Base-by-base conservation (phyloP, 768 basidiomycete species). In the Suillus spraguei region DNA sequence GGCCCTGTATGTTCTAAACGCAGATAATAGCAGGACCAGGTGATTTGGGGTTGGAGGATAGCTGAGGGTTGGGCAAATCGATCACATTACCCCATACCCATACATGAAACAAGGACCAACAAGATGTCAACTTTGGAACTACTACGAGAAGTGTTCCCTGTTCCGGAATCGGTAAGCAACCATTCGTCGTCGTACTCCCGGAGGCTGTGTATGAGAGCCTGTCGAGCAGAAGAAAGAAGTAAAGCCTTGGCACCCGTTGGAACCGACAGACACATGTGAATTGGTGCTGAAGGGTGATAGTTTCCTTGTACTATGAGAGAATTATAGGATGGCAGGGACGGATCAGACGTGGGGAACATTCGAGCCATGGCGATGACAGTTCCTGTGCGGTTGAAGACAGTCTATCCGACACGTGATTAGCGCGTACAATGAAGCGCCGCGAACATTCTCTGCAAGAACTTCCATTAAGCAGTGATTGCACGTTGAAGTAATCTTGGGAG, bases 251-350 rank as follows among this genome's bases (percentile, higher is more conserved):
- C 70, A 38, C 65, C 67, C 13, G 76, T 69, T 24, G 79, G 72
- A 10, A 69, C 61, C 0, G 90, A 89, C 35, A 90, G 72, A 44
- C 84, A 81, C 41, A 92, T 78, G 65, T 90, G 86, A 55, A 94
- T 77, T 4, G 90, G 90, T 6, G 90, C 87, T 4, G 92, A 88
- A 22, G 88, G 74, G 59, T 85, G 87, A 70, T 86, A 89, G 0
- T 77, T 63, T 1, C 92, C 92, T 32, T 83, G 79, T 38, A 93
- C 74, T 14, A 93, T 77, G n/a, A 92, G 71, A 5, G 85, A 81
- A 20, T 72, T 75, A 75, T 86, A 90, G 2, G 66, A 67, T 5
- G 90, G 89, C n/a, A 90, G 73, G 9, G 69, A 53, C 20, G 79
- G 72, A 8, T 70, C 69, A 39, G 83, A 77, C 50, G 83, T 83